Percentiles rank a stretch among this genome's conserved stretches.
These are phyloP conservation scores for Nymphaea colorata DNA, from an alignment of 164 flowering plant species.

Conservation along the genomic window DNA sequence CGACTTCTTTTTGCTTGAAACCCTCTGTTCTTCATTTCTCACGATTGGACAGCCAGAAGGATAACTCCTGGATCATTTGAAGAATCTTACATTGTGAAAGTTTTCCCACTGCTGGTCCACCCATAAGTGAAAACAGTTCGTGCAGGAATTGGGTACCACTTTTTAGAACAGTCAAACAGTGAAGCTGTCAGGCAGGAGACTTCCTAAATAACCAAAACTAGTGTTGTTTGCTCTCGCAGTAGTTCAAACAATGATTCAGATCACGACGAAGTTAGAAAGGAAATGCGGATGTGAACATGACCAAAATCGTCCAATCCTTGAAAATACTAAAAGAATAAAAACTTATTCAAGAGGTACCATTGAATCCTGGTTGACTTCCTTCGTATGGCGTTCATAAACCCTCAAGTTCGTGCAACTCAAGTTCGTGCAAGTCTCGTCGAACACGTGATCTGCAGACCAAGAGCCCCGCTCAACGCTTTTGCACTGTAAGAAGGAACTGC, in stretches of 20 bases:
- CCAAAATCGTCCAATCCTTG: neutral
- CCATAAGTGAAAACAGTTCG: constrained; percentile 98
- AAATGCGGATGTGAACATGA: neutral
- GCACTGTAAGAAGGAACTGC: neutral
- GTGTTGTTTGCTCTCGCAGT: no score
- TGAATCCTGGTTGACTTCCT: constrained; percentile 82
- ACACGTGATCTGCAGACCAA: constrained; percentile 42
- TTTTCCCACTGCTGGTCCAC: constrained; percentile 94
- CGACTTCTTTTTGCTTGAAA: no score
- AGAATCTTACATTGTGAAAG: constrained; percentile 95
- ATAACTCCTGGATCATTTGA: constrained; percentile 75
- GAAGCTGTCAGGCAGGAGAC: no score
- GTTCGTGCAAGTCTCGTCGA: constrained; percentile 57
- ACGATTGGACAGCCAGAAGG: constrained; percentile 73
- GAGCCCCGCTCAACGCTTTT: neutral
- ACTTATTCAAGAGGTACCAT: constrained; percentile 26
- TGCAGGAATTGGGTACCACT: constrained; percentile 5
- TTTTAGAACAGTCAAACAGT: neutral
- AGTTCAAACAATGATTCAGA: neutral
- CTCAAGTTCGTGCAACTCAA: constrained; percentile 42
- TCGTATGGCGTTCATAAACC: constrained; percentile 59
- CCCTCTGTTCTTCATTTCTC: no score
- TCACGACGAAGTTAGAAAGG: neutral
- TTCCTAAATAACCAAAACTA: no score
- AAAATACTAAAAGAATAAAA: neutral